Conservation (phyloP, 345 rosid genomes). For the Linum trigynum region DNA sequence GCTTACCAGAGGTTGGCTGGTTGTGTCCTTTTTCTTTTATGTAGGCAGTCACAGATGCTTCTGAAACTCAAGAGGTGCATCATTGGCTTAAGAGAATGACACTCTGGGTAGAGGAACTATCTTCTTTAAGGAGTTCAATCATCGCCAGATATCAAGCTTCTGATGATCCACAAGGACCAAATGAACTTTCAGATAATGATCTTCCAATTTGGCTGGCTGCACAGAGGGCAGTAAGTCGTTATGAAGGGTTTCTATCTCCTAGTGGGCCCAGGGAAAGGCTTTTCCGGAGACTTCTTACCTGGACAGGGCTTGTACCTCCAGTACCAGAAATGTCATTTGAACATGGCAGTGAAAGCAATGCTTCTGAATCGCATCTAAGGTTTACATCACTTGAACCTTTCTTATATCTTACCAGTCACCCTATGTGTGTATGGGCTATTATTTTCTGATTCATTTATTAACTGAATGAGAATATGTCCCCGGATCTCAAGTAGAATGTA, state of each 20-base stretch:
- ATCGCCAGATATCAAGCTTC: slow-evolving; percentile 31
- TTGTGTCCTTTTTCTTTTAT: slow-evolving; percentile 17
- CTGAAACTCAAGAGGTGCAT: slow-evolving; percentile 40
- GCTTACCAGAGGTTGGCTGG: slow-evolving; percentile 2
- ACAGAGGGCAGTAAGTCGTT: slow-evolving; percentile 82
- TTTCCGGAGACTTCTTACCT: slow-evolving; percentile 54
- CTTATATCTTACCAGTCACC: not conserved
- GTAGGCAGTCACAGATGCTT: slow-evolving; percentile 46
- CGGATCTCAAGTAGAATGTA: not conserved
- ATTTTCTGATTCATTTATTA: not conserved
- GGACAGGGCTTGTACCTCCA: slow-evolving; percentile 66
- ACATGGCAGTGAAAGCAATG: slow-evolving; percentile 35
- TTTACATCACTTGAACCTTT: slow-evolving; percentile 19
- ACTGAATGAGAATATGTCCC: not conserved
- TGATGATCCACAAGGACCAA: slow-evolving; percentile 29
- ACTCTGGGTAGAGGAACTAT: slow-evolving; percentile 52
- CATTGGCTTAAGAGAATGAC: slow-evolving; percentile 43
- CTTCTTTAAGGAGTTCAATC: slow-evolving; percentile 47
- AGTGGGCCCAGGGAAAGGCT: slow-evolving; percentile 89
- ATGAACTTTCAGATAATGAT: slow-evolving; percentile 44
- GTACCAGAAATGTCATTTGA: slow-evolving; percentile 48
- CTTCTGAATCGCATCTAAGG: slow-evolving; percentile 78
- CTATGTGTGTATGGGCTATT: slow-evolving; percentile 1
- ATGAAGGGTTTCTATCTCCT: slow-evolving; percentile 72
- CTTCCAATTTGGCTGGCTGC: slow-evolving; percentile 91